A percentile compares a stretch with the other conserved stretches of the same genome.
These are phyloP conservation scores for Teunomyces lycoperdinae DNA, from an alignment of 805 yeast genomes.

Conservation along the genomic window DNA sequence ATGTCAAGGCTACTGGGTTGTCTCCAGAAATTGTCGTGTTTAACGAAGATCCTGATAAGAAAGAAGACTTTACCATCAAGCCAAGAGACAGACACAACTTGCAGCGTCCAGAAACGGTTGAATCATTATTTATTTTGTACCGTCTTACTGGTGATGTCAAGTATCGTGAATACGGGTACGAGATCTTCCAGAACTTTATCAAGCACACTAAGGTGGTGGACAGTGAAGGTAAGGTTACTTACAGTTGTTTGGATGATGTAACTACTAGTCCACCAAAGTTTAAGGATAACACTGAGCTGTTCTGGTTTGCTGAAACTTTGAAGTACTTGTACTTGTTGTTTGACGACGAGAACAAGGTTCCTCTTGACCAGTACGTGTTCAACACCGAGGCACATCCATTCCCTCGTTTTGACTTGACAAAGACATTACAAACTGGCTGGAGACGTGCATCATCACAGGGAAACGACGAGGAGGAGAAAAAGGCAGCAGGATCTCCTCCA, in stretches of 20 bases:
- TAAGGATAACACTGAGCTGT: constrained; percentile 81
- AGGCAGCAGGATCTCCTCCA: neutral
- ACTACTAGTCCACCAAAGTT: constrained; percentile 49
- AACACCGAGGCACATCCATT: constrained; percentile 94
- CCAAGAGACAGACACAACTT: constrained; percentile 76
- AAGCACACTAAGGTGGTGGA: constrained; percentile 51
- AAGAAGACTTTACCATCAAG: constrained; percentile 64
- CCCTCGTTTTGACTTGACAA: constrained; percentile 61
- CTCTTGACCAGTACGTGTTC: constrained; percentile 69
- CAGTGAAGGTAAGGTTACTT: constrained; percentile 45
- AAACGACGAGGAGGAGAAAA: neutral
- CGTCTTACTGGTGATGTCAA: constrained; percentile 76
- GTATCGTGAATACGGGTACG: constrained; percentile 88
- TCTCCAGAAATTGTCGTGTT: constrained; percentile 89
- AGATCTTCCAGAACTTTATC: constrained; percentile 70
- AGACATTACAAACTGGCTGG: constrained; percentile 64
- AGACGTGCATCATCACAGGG: constrained; percentile 21
- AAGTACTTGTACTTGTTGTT: constrained; percentile 80
- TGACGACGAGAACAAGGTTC: constrained; percentile 62
- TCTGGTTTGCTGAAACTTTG: constrained; percentile 92
- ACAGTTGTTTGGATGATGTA: constrained; percentile 67
- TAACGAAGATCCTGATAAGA: constrained; percentile 48
- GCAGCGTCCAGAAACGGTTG: constrained; percentile 94
- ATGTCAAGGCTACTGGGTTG: constrained; percentile 62
- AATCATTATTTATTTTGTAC: constrained; percentile 76